phyloP scores from a whole-genome alignment of 2,329 filamentous ascomycete species.

The Trichoderma sp. region DNA sequence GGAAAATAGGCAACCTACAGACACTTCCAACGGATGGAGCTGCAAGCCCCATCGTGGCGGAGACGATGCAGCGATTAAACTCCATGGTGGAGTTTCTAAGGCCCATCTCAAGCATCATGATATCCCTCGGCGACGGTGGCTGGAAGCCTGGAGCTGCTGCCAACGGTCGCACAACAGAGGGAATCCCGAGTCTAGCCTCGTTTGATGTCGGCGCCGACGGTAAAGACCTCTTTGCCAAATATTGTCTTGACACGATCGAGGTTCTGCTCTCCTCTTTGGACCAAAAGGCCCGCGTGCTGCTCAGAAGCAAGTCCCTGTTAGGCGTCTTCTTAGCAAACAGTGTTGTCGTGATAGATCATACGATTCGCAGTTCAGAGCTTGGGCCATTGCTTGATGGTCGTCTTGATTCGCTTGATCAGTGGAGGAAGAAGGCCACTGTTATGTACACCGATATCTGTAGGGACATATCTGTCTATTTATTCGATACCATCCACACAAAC shows the following conservation, averaged over 20 bases:
- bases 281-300: conserved; percentile 65
- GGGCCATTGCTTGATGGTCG: conserved; percentile 65
- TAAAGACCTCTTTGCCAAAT: conserved; percentile 82
- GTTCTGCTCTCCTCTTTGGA: conserved; percentile 73
- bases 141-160: conserved; percentile 63
- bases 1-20: conserved; percentile 62
- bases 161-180: conserved; percentile 57
- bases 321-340: conserved; percentile 92
- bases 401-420: conserved; percentile 68
- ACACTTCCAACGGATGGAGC: conserved; percentile 75
- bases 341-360: conserved; percentile 77
- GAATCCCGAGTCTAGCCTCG: conserved; percentile 67
- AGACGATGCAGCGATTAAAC: conserved; percentile 83
- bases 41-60: conserved; percentile 71
- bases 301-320: conserved; percentile 74
- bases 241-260: conserved; percentile 86
- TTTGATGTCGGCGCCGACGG: conserved; percentile 90
- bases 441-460: conserved; percentile 86
- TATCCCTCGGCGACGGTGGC: conserved; percentile 87
- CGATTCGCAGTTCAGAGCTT: conserved; percentile 79
- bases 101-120: conserved; percentile 84
- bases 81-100: conserved; percentile 83
- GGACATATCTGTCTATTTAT: conserved; percentile 77
- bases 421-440: conserved; percentile 81
- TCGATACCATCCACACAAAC: conserved; percentile 90